Conservation (phyloP, 1,139 yeast genomes). For the Sporopachydermia cereana region DNA sequence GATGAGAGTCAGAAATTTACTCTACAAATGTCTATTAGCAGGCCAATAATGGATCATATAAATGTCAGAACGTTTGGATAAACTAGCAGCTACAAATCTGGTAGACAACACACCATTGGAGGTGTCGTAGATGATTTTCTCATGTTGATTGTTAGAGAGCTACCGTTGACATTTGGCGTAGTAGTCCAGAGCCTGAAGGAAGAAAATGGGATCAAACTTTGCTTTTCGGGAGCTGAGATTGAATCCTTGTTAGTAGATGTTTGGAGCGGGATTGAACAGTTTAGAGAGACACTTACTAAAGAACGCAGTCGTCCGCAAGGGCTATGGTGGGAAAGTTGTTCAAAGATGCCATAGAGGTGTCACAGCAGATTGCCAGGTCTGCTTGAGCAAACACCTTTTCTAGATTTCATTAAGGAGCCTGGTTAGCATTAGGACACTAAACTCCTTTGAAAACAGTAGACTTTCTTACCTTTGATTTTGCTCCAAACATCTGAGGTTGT, state of each 20-base stretch:
- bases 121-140: too few species aligned
- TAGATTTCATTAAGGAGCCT: too few species aligned
- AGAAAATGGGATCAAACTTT: not conserved
- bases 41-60: too few species aligned
- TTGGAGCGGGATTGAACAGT: too few species aligned
- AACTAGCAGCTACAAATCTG: too few species aligned
- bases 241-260: too few species aligned
- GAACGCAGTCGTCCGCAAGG: not conserved
- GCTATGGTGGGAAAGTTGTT: not conserved
- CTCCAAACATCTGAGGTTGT: not conserved
- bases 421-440: too few species aligned
- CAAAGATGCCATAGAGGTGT: not conserved
- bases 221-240: not conserved
- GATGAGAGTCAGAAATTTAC: conserved; percentile 7
- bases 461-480: not conserved
- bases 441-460: not conserved
- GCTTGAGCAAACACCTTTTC: not conserved
- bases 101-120: too few species aligned
- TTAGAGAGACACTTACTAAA: not conserved
- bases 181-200: not conserved
- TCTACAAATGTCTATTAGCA: not conserved
- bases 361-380: not conserved
- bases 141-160: too few species aligned
- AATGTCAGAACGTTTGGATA: too few species aligned
- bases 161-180: conserved; percentile 1